These are phyloP conservation scores for Circinella umbellata DNA, from an alignment of 371 early-diverging fungal genomes.

Conservation along the genomic window DNA sequence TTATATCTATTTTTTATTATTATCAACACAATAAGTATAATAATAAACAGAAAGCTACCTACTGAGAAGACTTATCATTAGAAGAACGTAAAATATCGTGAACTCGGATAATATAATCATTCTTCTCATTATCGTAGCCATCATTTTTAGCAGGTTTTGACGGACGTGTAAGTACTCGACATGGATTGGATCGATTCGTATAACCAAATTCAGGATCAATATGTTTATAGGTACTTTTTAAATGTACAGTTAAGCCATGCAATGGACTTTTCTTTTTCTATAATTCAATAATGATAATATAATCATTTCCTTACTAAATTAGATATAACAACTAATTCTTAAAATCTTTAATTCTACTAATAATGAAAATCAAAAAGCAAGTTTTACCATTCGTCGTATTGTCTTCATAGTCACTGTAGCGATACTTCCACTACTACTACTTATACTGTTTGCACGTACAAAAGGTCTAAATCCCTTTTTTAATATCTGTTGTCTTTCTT, in stretches of 20 bases:
- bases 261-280: constrained; percentile 6
- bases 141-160: constrained; percentile 87
- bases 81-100: constrained; percentile 86
- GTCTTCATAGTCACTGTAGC: neutral
- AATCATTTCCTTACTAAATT: neutral
- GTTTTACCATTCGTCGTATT: neutral
- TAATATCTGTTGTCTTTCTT: neutral
- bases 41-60: constrained; percentile 22
- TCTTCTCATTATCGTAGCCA: constrained; percentile 92
- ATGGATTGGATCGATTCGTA: constrained; percentile 7
- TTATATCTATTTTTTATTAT: constrained; percentile 50
- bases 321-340: too few species aligned
- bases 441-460: constrained; percentile 10
- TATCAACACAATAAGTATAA: neutral
- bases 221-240: constrained; percentile 14
- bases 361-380: too few species aligned
- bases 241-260: constrained; percentile 13
- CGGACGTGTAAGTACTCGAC: constrained; percentile 34
- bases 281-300: neutral
- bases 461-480: constrained; percentile 11
- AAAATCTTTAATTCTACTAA: too few species aligned
- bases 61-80: constrained; percentile 49
- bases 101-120: constrained; percentile 94
- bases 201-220: constrained; percentile 21
- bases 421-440: constrained; percentile 12